Evolutionary conservation across 208 protist species (phyloP), one percentile per base, ranked within the genome.

Genomic region (Leishmania mexicana): DNA sequence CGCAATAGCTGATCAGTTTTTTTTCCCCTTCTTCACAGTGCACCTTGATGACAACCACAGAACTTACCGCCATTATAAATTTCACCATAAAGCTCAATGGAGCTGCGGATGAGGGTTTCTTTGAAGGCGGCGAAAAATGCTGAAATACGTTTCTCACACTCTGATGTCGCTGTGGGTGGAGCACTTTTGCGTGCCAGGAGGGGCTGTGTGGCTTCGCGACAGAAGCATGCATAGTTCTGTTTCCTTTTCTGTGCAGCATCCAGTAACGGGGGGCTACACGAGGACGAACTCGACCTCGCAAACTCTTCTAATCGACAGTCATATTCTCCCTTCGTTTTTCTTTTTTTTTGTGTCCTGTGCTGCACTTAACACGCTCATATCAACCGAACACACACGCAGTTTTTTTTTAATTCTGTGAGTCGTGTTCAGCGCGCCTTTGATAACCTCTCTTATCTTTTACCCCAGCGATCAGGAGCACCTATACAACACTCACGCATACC

Each of bases 241-340:
- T 81, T 62, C 40, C 42, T 60, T 74, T 80, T 71, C 38, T 53
- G 49, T 72, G 58, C 19, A 78, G 15, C 28, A 17, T 21, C 49
- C 24, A 74, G 42, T 75, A 49, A n/a, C 35, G 47, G 62, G n/a
- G 31, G 40, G 65, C 21, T 17, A 15, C 38, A 24, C 65, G 19
- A 42, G 38, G 17, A 13, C 40, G 19, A 40, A 47, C 28, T 71
- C 11, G 17, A 71, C 17, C 31, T 45, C 1, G 38, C 31, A 71
- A 71, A 6, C 17, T 28, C 65, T 35, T 71, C 17, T 42, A 24
- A 35, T n/a, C 31, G 65, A 71, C 19, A 47, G 35, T 42, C 53
- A 49, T 49, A 57, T 57, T 38, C 10, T 42, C 35, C 64, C 64
- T 71, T 71, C 68, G 7, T 73, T 73, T 51, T n/a, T 35, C 13